phyloP scores from a whole-genome alignment of 768 basidiomycete species.

The Coprinellus aureogranulatus region DNA sequence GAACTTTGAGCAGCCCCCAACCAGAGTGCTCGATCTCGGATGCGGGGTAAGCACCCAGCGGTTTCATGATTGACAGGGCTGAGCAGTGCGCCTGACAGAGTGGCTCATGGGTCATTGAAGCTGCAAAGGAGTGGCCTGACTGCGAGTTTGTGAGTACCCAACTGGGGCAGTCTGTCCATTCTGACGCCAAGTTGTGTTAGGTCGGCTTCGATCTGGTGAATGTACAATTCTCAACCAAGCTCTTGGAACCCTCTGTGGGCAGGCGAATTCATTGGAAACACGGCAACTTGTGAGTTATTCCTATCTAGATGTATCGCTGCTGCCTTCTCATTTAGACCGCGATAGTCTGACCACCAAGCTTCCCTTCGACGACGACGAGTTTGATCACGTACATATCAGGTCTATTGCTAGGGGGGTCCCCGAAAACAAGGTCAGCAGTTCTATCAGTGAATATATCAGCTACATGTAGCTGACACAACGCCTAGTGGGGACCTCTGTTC shows the following conservation, averaged over 20 bases:
- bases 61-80: neutral
- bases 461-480: conserved; percentile 6
- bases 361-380: conserved; percentile 80
- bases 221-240: conserved; percentile 58
- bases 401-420: conserved; percentile 65
- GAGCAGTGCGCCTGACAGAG: conserved; percentile 36
- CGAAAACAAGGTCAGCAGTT: conserved; percentile 62
- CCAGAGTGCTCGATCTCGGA: conserved; percentile 63
- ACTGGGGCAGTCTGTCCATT: neutral
- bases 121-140: conserved; percentile 67
- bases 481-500: conserved; percentile 67
- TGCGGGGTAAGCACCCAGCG: conserved; percentile 55
- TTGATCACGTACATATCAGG: conserved; percentile 77
- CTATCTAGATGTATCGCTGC: neutral
- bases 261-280: conserved; percentile 68
- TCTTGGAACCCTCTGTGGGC: conserved; percentile 51
- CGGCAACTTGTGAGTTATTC: conserved; percentile 64
- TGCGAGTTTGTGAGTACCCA: conserved; percentile 57
- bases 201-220: conserved; percentile 80
- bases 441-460: conserved; percentile 4
- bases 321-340: conserved; percentile 1
- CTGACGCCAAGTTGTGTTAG: conserved; percentile 28
- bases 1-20: conserved; percentile 52
- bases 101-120: conserved; percentile 70
- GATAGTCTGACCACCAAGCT: conserved; percentile 68